Evolutionary conservation across 805 yeast species (phyloP).

Genomic region (Wickerhamomyces sydowiorum): DNA sequence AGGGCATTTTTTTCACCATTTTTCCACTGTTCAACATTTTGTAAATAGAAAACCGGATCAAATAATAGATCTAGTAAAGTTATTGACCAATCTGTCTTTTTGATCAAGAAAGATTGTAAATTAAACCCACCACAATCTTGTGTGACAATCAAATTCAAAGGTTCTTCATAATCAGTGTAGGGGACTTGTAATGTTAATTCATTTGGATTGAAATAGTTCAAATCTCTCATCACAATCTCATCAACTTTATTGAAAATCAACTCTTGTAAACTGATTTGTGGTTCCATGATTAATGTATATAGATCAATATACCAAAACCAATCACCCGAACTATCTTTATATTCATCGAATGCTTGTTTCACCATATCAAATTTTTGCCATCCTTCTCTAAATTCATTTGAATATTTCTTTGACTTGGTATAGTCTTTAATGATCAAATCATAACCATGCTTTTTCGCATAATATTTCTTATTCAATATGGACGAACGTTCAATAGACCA

Average conservation of each 20-base stretch:
- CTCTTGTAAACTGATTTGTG: slow-evolving; percentile 28
- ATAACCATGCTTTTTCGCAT: slow-evolving; percentile 43
- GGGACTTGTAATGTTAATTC: slow-evolving; percentile 26
- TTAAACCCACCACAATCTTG: slow-evolving; percentile 40
- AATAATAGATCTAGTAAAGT: slow-evolving; percentile 32
- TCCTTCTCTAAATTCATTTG: slow-evolving; percentile 43
- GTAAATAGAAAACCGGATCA: slow-evolving; percentile 35
- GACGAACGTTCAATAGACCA: slow-evolving; percentile 45
- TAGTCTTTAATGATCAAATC: slow-evolving; percentile 40
- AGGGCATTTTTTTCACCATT: slow-evolving; percentile 34
- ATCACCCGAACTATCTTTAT: slow-evolving; percentile 16
- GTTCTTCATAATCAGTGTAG: slow-evolving; percentile 23
- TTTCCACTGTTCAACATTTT: slow-evolving; percentile 34
- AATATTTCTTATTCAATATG: slow-evolving; percentile 40
- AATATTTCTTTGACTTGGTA: slow-evolving; percentile 41
- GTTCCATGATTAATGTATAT: slow-evolving; percentile 36
- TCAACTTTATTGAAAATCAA: slow-evolving; percentile 26
- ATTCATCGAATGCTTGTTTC: slow-evolving; percentile 29
- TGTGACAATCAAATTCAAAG: slow-evolving; percentile 30
- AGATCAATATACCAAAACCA: slow-evolving; percentile 40
- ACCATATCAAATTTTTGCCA: slow-evolving; percentile 37
- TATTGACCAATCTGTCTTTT: slow-evolving; percentile 33
- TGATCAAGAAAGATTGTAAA: slow-evolving; percentile 32
- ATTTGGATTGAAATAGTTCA: slow-evolving; percentile 32
- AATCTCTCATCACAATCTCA: slow-evolving; percentile 25